These are phyloP conservation scores for Phytopythium chamaehyphon DNA, from an alignment of 352 stramenopile genomes.

Conservation along the genomic window DNA sequence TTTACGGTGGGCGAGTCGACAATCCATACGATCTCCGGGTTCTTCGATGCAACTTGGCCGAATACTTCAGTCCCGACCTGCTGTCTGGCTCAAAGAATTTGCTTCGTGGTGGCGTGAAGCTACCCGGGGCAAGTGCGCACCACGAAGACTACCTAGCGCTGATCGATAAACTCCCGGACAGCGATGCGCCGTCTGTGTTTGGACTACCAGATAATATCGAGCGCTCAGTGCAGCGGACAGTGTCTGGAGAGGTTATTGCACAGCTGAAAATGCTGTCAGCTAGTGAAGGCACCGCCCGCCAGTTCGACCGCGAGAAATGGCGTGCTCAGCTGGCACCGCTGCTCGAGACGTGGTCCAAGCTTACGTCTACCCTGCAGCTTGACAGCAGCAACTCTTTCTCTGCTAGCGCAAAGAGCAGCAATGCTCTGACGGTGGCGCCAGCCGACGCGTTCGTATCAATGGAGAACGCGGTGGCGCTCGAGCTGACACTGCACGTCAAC, in stretches of 20 bases:
- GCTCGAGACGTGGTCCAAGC: conserved; percentile 87
- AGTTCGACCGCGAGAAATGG: conserved; percentile 93
- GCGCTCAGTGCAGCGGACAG: conserved; percentile 88
- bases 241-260: conserved; percentile 77
- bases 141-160: conserved; percentile 68
- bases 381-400: conserved; percentile 18
- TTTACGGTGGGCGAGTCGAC: conserved; percentile 94
- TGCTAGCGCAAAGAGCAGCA: conserved; percentile 20
- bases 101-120: conserved; percentile 52
- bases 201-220: conserved; percentile 94
- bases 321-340: conserved; percentile 84
- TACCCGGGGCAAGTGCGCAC: conserved; percentile 46
- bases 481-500: conserved; percentile 74
- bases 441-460: conserved; percentile 89
- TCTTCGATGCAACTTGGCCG: conserved; percentile 78
- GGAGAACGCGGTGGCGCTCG: conserved; percentile 82
- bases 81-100: conserved; percentile 59
- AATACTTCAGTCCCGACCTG: conserved; percentile 87
- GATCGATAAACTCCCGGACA: conserved; percentile 71
- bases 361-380: conserved; percentile 58
- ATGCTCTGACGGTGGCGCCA: conserved; percentile 55
- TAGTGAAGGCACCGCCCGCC: conserved; percentile 45
- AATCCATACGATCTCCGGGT: conserved; percentile 92
- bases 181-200: conserved; percentile 83
- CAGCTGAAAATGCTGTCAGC: conserved; percentile 84